Conservation (phyloP, 331 rosid genomes). For the Quercus lobata region DNA sequence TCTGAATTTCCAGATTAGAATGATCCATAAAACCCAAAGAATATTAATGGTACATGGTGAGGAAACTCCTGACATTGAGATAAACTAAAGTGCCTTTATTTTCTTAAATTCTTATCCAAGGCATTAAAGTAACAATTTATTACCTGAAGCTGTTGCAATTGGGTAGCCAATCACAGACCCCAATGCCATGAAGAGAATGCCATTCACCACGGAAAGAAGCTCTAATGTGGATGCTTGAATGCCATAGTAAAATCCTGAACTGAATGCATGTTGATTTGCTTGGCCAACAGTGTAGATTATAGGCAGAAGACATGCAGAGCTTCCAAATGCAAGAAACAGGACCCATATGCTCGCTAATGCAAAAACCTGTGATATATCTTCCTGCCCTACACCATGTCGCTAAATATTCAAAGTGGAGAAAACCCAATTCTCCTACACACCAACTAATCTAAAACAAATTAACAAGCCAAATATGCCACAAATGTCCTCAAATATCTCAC, state of each 20-base stretch:
- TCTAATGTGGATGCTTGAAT: constrained; percentile 37
- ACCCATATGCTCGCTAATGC: constrained; percentile 82
- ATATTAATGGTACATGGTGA: neutral
- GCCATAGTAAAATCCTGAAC: constrained; percentile 42
- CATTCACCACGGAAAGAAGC: constrained; percentile 46
- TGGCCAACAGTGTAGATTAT: constrained; percentile 40
- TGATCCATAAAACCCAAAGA: neutral
- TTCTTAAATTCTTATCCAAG: neutral
- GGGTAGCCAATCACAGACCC: constrained; percentile 70
- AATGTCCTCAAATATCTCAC: neutral
- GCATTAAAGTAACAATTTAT: neutral
- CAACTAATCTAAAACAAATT: constrained; percentile 10
- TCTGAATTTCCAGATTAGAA: neutral
- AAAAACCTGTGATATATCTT: constrained; percentile 80
- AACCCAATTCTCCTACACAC: neutral
- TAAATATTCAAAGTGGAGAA: constrained; percentile 56
- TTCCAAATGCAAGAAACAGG: constrained; percentile 66
- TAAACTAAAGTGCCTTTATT: too few species aligned
- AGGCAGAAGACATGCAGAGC: constrained; percentile 66
- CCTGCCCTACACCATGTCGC: constrained; percentile 99
- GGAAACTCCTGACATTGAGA: constrained; percentile 1
- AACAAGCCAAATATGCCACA: neutral
- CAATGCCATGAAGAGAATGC: constrained; percentile 46
- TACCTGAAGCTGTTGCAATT: constrained; percentile 78
- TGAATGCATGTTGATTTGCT: constrained; percentile 53